Base-by-base conservation (phyloP, 2,329 filamentous ascomycete genomes). In the Alternaria tenuissima region DNA sequence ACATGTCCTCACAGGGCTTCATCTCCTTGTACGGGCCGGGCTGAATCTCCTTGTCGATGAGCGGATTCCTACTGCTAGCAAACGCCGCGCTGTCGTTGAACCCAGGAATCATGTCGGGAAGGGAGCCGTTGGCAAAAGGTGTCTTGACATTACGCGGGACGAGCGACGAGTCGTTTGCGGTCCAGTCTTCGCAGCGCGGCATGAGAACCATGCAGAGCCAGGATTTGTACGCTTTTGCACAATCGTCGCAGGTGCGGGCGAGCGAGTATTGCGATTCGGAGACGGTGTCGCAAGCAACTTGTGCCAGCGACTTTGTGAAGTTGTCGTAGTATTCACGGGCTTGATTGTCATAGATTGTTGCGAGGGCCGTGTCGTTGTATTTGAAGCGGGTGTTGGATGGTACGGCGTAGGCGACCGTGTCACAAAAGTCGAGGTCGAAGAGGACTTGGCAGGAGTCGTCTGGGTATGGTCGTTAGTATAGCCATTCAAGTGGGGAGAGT, bases 121-220 rank as follows among this genome's bases (percentile, higher is more conserved):
- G 72, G 0, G 86, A 86, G n/a, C 89, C 88, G 73, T 96, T 90
- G 18, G 90, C 85, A 69, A 94, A 94, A 0, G 85, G 70, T 60
- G 89, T 62, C 32, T 84, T 87, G 54, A 93, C 85, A 71, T 94
- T 95, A 46, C 95, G 90, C 20, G 85, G 82, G 61, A 89, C 86
- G 3, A 93, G 84, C 52, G 61, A 73, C 3, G 20, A 54, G 14
- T 83, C 81, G 2, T 77, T 71, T 49, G 84, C 87, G 52, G 85
- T 87, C 70, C 91, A 95, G 80, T 97, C 94, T 72, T 92, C 90
- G 81, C 95, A 99, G 30, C 94, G 91, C 1, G 95, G 95, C 63
- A 99, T 95, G 16, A 89, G 91, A 28, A 98, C 93, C 24, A 92
- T 91, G 81, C 95, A 99, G 20, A 99, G 88, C 95, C 95, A 99